phyloP scores from a whole-genome alignment of 2,329 filamentous ascomycete species.

The Plectosphaerella sp. region DNA sequence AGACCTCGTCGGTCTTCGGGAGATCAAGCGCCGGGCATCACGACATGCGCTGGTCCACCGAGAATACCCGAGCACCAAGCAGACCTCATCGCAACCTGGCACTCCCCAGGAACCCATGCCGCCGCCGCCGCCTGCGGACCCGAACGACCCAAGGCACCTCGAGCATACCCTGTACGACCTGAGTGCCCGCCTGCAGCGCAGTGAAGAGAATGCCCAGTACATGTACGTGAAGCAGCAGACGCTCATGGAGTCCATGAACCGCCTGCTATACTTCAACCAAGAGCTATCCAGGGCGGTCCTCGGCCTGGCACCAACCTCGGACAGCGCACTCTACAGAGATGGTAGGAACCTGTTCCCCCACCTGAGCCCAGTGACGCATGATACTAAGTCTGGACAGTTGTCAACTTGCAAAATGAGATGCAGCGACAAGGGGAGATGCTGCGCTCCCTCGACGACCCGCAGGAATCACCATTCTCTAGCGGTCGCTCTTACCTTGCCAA shows the following conservation, averaged over 20 bases:
- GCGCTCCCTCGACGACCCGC: slow-evolving; percentile 56
- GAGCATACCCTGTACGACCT: slow-evolving; percentile 84
- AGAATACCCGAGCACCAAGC: slow-evolving; percentile 79
- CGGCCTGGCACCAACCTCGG: slow-evolving; percentile 67
- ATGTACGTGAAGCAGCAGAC: slow-evolving; percentile 78
- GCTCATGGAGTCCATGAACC: slow-evolving; percentile 73
- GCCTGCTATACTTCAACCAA: slow-evolving; percentile 71
- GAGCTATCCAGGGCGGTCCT: slow-evolving; percentile 75
- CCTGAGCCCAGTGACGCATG: not conserved
- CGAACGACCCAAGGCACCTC: slow-evolving; percentile 69
- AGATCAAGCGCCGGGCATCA: slow-evolving; percentile 93
- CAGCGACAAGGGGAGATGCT: slow-evolving; percentile 57
- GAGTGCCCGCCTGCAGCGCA: slow-evolving; percentile 68
- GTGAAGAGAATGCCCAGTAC: slow-evolving; percentile 77
- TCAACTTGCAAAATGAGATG: slow-evolving; percentile 54
- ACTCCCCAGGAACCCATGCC: slow-evolving; percentile 79
- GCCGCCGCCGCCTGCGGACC: slow-evolving; percentile 56
- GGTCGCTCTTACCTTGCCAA: slow-evolving; percentile 63
- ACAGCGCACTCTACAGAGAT: slow-evolving; percentile 76
- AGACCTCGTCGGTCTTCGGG: slow-evolving; percentile 82
- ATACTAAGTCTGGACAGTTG: slow-evolving; percentile 31
- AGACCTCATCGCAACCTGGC: slow-evolving; percentile 70
- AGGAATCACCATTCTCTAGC: slow-evolving; percentile 61
- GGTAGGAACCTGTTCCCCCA: slow-evolving; percentile 49
- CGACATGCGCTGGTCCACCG: slow-evolving; percentile 89